These are phyloP conservation scores for Medicago lupulina DNA, from an alignment of 306 rosid species.

Conservation along the genomic window DNA sequence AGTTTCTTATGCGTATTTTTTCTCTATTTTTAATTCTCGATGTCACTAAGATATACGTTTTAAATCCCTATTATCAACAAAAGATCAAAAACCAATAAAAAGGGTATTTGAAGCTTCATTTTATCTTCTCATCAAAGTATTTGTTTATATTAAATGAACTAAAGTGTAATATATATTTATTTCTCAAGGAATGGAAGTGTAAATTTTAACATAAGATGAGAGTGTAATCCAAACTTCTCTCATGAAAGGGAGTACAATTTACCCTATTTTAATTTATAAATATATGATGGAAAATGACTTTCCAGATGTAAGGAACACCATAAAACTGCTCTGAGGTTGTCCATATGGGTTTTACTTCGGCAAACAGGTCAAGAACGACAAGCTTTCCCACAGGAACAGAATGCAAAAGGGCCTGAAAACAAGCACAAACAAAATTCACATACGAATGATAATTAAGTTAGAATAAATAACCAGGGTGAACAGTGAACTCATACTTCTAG, in stretches of 20 bases:
- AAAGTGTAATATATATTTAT: slow-evolving; percentile 1
- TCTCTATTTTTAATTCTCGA: not conserved
- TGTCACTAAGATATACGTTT: not conserved
- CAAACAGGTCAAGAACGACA: slow-evolving; percentile 89
- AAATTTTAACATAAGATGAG: not conserved
- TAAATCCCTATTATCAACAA: not conserved
- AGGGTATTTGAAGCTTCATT: not conserved
- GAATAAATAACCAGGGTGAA: slow-evolving; percentile 27
- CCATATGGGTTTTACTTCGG: slow-evolving; percentile 95
- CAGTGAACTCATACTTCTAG: not conserved
- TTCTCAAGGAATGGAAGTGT: not conserved
- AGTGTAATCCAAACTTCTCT: slow-evolving; percentile 7
- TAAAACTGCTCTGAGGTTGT: slow-evolving; percentile 80
- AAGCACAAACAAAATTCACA: slow-evolving; percentile 36
- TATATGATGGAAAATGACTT: slow-evolving; percentile 52
- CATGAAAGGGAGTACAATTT: not conserved
- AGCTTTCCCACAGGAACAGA: slow-evolving; percentile 84
- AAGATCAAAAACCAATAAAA: not conserved
- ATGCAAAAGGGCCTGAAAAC: slow-evolving; percentile 82
- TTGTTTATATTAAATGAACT: not conserved
- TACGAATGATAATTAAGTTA: slow-evolving; percentile 12
- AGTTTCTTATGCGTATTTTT: not conserved
- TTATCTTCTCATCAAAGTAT: not conserved
- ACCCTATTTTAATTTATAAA: slow-evolving; percentile 29
- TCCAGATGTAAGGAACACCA: slow-evolving; percentile 91